A percentile compares a stretch with the other conserved stretches of the same genome.
Conservation (phyloP, 441 rosid genomes). For the Arabidopsis hybrid region DNA sequence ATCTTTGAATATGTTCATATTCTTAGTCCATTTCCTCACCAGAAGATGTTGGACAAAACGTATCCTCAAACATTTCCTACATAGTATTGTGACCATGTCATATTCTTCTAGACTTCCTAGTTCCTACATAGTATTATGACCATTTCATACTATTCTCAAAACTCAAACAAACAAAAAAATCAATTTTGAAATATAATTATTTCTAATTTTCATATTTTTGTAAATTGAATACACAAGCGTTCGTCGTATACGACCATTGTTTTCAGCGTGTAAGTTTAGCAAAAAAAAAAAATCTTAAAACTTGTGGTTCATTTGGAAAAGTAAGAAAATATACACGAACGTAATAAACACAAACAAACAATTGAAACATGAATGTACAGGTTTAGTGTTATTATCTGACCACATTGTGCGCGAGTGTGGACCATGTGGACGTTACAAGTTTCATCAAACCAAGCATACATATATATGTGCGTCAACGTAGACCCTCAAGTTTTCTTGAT, state of each 20-base stretch:
- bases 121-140: no score
- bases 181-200: not conserved
- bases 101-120: not conserved
- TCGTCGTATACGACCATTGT: not conserved
- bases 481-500: not conserved
- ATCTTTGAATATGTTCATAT: conserved; percentile 22
- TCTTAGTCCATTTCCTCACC: conserved; percentile 30
- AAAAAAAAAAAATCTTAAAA: not conserved
- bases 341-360: not conserved
- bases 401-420: not conserved
- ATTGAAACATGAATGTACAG: not conserved
- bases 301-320: not conserved
- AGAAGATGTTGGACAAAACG: not conserved
- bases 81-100: conserved; percentile 1
- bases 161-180: not conserved
- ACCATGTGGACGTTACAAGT: not conserved
- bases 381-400: not conserved
- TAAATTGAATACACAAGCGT: not conserved
- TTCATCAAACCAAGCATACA: not conserved
- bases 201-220: not conserved
- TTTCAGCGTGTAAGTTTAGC: not conserved
- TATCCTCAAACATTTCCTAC: conserved; percentile 2
- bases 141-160: no score
- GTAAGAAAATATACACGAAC: not conserved
- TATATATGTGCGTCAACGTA: not conserved